Conservation (phyloP, 108 stramenopile species). For the Hondaea fermentalgiana region DNA sequence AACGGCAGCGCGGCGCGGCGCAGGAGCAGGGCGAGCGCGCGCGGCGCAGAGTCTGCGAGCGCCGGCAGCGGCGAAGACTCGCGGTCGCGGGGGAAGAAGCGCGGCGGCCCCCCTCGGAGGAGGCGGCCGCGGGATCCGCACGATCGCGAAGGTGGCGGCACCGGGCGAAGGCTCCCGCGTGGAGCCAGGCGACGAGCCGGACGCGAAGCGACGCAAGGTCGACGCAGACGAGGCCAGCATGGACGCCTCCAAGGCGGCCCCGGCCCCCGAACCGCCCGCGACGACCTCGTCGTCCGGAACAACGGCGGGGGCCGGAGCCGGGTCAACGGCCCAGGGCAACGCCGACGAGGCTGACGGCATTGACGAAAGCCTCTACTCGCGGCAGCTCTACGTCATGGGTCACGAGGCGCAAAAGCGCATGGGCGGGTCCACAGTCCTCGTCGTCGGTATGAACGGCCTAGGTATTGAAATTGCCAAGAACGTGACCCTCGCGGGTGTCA, state of each 20-base stretch:
- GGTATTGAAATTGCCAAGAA: conserved; percentile 93
- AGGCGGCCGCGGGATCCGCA: too few relatives aligned
- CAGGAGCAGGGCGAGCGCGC: too few relatives aligned
- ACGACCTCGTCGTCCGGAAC: not conserved
- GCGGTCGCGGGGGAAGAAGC: too few relatives aligned
- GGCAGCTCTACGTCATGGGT: conserved; percentile 99
- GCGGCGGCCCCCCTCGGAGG: too few relatives aligned
- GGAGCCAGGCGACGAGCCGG: not conserved
- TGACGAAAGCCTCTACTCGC: conserved; percentile 91
- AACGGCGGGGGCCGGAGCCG: too few relatives aligned
- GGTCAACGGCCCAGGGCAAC: not conserved
- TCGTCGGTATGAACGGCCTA: conserved; percentile 78
- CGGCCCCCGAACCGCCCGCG: not conserved
- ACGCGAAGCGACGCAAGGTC: not conserved
- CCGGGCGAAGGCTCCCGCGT: not conserved
- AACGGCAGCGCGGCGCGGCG: too few relatives aligned
- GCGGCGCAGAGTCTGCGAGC: too few relatives aligned
- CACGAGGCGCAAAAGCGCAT: conserved; percentile 93
- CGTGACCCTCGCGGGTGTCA: conserved; percentile 79
- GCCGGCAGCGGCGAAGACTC: too few relatives aligned
- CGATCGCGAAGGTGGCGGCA: not conserved
- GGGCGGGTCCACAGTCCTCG: conserved; percentile 76
- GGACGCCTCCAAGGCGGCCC: not conserved
- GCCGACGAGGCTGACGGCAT: conserved; percentile 30
- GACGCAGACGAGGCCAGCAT: not conserved